These are phyloP conservation scores for Dendrobium officinale DNA, from an alignment of 106 monocot genomes.

Conservation along the genomic window DNA sequence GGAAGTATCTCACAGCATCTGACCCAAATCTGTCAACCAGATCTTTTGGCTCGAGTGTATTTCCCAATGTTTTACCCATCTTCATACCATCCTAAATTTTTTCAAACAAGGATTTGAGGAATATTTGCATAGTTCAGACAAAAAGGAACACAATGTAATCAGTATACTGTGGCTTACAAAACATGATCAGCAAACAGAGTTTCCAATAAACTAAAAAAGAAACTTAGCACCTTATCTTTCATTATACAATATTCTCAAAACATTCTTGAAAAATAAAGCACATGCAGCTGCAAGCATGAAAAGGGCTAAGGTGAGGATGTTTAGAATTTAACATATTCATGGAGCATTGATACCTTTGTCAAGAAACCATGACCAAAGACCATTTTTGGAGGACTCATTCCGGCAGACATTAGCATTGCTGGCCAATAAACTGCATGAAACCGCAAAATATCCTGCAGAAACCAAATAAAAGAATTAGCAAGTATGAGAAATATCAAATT, in stretches of 20 bases:
- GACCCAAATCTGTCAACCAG: slow-evolving; percentile 81
- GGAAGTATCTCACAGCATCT: slow-evolving; percentile 95
- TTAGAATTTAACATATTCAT: no score
- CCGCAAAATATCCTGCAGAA: slow-evolving; percentile 83
- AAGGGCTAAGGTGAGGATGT: background rate
- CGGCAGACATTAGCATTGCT: slow-evolving; percentile 97
- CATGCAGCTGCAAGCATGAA: background rate
- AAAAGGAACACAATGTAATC: background rate
- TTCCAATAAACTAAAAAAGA: no score
- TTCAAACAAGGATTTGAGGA: slow-evolving; percentile 49
- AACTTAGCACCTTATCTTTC: background rate
- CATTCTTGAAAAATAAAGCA: background rate
- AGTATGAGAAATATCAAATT: background rate
- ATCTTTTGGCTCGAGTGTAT: slow-evolving; percentile 93
- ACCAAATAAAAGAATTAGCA: background rate
- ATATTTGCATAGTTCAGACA: background rate
- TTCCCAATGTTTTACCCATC: slow-evolving; percentile 98
- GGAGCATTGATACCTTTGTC: slow-evolving; percentile 67
- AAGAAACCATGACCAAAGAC: slow-evolving; percentile 99
- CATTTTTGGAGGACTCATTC: slow-evolving; percentile 70
- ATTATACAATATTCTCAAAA: background rate
- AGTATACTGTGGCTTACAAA: background rate
- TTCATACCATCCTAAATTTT: slow-evolving; percentile 98
- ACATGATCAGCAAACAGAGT: background rate
- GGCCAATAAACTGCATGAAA: slow-evolving; percentile 99